A percentile compares a stretch with the other conserved stretches of the same genome.
Conservation (phyloP, 129 eudicot species). For the Chrysanthemum makinoi region DNA sequence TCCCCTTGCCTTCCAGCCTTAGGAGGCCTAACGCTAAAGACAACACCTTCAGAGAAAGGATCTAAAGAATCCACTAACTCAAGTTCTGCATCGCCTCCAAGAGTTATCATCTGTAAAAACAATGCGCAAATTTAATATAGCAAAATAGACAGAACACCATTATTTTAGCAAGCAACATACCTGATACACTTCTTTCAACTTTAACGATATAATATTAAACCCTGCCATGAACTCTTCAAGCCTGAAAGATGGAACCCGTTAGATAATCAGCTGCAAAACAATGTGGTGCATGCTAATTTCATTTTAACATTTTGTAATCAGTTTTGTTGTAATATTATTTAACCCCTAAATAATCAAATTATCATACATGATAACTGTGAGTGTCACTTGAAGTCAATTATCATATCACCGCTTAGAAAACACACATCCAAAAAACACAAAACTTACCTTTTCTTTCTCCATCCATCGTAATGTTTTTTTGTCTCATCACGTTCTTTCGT, state of each 20-base stretch:
- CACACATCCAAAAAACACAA: slow-evolving; percentile 9
- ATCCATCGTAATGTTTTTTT: slow-evolving; percentile 85
- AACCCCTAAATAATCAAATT: too few species aligned
- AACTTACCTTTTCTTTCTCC: slow-evolving; percentile 88
- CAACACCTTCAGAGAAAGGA: slow-evolving; percentile 98
- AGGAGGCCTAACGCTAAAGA: slow-evolving; percentile 97
- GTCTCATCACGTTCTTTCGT: slow-evolving; percentile 81
- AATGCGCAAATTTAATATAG: too few species aligned
- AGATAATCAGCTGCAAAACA: too few species aligned
- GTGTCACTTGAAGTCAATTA: too few species aligned
- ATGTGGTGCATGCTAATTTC: too few species aligned
- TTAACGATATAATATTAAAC: slow-evolving; percentile 83
- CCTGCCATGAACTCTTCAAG: slow-evolving; percentile 98
- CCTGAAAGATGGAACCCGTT: slow-evolving; percentile 41
- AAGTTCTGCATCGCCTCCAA: slow-evolving; percentile 99
- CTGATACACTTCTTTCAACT: slow-evolving; percentile 99
- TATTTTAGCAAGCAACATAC: slow-evolving; percentile 23
- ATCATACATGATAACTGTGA: too few species aligned
- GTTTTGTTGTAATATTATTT: too few species aligned
- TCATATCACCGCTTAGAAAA: neutral
- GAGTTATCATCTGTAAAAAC: slow-evolving; percentile 83
- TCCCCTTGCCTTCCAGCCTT: too few species aligned
- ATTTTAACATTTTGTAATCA: too few species aligned
- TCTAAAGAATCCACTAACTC: slow-evolving; percentile 96
- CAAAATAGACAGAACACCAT: too few species aligned